Conservation (phyloP, 768 basidiomycete species). For the Boletus sp. region DNA sequence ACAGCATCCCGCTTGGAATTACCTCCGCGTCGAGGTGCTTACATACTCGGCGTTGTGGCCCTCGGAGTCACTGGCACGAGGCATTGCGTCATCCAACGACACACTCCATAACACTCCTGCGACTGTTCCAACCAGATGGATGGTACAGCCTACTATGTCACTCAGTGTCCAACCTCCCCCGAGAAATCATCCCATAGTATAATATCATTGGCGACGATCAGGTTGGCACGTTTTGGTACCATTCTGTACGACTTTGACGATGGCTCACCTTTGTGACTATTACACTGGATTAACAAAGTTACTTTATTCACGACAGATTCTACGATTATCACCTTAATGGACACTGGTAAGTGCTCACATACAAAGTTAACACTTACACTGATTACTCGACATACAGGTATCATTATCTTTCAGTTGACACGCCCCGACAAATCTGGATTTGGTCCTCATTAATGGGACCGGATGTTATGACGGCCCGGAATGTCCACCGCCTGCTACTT, state of each 20-base stretch:
- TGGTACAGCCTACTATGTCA: conserved; percentile 39
- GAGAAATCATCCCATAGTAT: conserved; percentile 36
- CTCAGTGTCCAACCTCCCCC: conserved; percentile 40
- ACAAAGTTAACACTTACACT: not conserved
- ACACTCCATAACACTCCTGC: too few relatives aligned
- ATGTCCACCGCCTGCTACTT: conserved; percentile 27
- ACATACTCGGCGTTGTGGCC: too few relatives aligned
- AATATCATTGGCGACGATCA: conserved; percentile 32
- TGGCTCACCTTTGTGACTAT: conserved; percentile 17
- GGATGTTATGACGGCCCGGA: conserved; percentile 33
- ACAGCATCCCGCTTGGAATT: too few relatives aligned
- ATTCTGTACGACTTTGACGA: conserved; percentile 26
- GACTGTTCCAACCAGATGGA: conserved; percentile 23
- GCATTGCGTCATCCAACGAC: too few relatives aligned
- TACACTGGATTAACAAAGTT: not conserved
- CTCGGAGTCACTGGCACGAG: too few relatives aligned
- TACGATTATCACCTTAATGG: not conserved
- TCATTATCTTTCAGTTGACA: conserved; percentile 11
- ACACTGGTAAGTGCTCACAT: not conserved
- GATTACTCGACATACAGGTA: conserved; percentile 11
- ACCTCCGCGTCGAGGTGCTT: too few relatives aligned
- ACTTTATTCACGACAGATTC: not conserved
- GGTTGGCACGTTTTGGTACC: conserved; percentile 41
- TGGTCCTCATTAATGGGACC: conserved; percentile 42
- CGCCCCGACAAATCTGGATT: conserved; percentile 18